These are phyloP conservation scores for Ballota nigra DNA, from an alignment of 257 asterid genomes.

Conservation along the genomic window DNA sequence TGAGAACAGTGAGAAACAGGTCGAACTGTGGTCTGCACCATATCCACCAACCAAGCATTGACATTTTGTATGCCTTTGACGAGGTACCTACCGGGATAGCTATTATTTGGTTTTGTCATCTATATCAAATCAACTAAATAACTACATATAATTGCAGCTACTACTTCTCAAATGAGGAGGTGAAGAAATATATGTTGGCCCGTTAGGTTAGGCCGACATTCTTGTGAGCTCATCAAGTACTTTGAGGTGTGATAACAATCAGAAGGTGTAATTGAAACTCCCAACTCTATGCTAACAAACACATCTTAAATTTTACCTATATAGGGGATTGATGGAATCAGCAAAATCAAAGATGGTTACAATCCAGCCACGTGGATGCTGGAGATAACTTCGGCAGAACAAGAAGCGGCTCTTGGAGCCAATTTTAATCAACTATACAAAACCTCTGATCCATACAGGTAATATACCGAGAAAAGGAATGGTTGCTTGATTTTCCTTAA, in stretches of 20 bases:
- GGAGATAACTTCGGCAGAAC: too few relatives aligned
- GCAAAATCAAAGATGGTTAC: too few relatives aligned
- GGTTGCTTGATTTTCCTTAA: too few relatives aligned
- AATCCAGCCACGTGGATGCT: too few relatives aligned
- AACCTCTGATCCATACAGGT: too few relatives aligned
- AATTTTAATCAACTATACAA: too few relatives aligned
- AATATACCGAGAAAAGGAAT: background rate
- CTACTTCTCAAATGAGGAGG: slow-evolving; percentile 79
- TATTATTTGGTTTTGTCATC: background rate
- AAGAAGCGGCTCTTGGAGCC: too few relatives aligned
- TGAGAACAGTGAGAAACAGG: too few relatives aligned
- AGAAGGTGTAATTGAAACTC: background rate
- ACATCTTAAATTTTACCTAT: background rate
- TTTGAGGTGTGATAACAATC: slow-evolving; percentile 50
- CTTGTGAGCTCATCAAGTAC: slow-evolving; percentile 52
- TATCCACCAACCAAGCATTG: slow-evolving; percentile 94
- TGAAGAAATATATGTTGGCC: slow-evolving; percentile 73
- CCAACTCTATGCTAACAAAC: background rate
- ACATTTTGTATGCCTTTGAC: slow-evolving; percentile 84
- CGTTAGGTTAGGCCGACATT: slow-evolving; percentile 64
- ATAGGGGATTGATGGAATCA: too few relatives aligned
- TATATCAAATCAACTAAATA: background rate
- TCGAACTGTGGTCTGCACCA: slow-evolving; percentile 84
- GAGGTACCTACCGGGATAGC: slow-evolving; percentile 40
- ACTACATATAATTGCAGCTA: slow-evolving; percentile 40